Evolutionary conservation across 2,329 filamentous ascomycete species (phyloP).

Genomic region (Onygena corvina): DNA sequence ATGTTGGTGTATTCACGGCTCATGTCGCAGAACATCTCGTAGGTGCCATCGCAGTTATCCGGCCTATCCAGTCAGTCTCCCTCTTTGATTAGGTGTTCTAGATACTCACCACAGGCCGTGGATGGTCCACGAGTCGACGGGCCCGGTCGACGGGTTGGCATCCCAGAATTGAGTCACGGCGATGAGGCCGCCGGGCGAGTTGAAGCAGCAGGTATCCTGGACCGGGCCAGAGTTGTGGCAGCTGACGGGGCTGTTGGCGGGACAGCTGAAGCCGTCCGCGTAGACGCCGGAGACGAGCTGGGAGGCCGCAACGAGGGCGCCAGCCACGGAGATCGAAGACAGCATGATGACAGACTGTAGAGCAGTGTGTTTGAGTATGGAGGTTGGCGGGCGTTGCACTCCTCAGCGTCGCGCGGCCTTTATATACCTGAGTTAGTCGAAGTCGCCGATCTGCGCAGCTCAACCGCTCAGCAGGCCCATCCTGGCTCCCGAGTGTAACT

Average conservation of each 20-base stretch:
- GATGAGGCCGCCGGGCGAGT: constrained; percentile 45
- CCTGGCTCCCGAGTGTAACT: no score
- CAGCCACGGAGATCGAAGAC: not conserved
- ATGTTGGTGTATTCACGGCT: constrained; percentile 47
- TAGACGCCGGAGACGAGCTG: constrained; percentile 2
- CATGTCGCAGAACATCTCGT: constrained; percentile 44
- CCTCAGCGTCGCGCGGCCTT: no score
- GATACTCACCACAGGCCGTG: constrained; percentile 43
- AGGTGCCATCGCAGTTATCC: constrained; percentile 47
- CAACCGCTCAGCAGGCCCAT: no score
- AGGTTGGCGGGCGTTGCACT: no score
- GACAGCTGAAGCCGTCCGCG: constrained; percentile 20
- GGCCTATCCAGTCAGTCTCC: constrained; percentile 24
- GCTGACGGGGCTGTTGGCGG: constrained; percentile 36
- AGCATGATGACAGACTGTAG: not conserved
- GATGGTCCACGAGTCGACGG: constrained; percentile 46
- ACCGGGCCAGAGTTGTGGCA: constrained; percentile 44
- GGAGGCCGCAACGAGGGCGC: not conserved
- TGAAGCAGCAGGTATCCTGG: constrained; percentile 46
- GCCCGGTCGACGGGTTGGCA: constrained; percentile 42
- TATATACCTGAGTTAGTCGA: no score
- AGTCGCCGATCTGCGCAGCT: no score
- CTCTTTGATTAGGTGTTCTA: constrained; percentile 7
- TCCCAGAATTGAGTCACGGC: constrained; percentile 53
- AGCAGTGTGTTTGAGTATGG: not conserved